Conservation (phyloP, 164 flowering plant species). For the Sextonia rubra region DNA sequence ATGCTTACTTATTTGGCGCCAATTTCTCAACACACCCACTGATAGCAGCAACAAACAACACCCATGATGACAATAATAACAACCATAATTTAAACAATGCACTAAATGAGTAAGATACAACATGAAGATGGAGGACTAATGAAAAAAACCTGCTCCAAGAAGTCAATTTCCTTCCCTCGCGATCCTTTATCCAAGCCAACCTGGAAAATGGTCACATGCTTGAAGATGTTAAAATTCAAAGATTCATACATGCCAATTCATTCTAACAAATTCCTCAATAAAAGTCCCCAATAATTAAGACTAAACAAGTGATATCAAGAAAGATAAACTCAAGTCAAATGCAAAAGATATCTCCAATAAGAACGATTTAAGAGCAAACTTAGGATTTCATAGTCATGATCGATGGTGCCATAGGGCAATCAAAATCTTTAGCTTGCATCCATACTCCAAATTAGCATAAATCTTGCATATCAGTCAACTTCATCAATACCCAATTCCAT, state of each 20-base stretch:
- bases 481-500: no score
- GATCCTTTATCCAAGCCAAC: constrained; percentile 97
- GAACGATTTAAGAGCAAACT: not conserved
- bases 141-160: constrained; percentile 52
- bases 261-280: not conserved
- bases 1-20: no score
- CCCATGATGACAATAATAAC: not conserved
- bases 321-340: not conserved
- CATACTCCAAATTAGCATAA: not conserved
- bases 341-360: not conserved
- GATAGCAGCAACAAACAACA: no score
- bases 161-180: constrained; percentile 60
- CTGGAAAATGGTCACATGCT: constrained; percentile 25
- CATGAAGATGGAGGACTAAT: not conserved
- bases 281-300: not conserved
- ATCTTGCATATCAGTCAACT: not conserved
- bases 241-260: not conserved
- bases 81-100: not conserved
- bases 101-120: not conserved
- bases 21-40: no score
- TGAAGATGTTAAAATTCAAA: constrained; percentile 2
- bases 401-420: not conserved
- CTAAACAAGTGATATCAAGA: not conserved
- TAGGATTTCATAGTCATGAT: not conserved
- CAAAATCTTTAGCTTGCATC: not conserved